Evolutionary conservation across 148 eudicot genomes (phyloP).

Genomic region (Rhododendron simsii): DNA sequence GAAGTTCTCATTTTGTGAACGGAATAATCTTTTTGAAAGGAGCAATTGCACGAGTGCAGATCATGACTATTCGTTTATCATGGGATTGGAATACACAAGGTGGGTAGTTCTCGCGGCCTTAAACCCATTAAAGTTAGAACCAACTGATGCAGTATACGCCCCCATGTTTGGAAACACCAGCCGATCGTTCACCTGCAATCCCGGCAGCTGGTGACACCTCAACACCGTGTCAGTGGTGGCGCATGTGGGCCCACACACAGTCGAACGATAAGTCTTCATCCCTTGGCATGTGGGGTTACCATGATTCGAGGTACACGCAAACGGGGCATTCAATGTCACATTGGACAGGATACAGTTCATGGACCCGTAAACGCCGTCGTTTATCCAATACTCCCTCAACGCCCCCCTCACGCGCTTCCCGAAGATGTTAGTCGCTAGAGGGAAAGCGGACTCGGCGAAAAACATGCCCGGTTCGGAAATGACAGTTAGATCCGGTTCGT

Average conservation of each 20-base stretch:
- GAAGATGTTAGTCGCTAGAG: slow-evolving; percentile 7
- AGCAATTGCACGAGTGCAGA: too few species aligned
- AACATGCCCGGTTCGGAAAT: slow-evolving; percentile 27
- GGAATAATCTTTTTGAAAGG: too few species aligned
- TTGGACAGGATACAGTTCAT: slow-evolving; percentile 1
- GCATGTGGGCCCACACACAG: slow-evolving; percentile 16
- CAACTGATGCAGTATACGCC: background rate
- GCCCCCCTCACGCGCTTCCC: slow-evolving; percentile 25
- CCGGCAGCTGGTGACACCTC: background rate
- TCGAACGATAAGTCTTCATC: background rate
- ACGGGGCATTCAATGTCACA: background rate
- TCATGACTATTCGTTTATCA: too few species aligned
- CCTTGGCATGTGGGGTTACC: background rate
- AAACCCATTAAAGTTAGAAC: background rate
- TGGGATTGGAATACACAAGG: background rate
- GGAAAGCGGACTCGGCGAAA: slow-evolving; percentile 14
- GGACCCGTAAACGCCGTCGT: slow-evolving; percentile 18
- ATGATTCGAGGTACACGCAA: slow-evolving; percentile 7
- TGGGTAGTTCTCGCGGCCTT: background rate
- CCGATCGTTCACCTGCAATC: background rate
- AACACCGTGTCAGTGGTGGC: slow-evolving; percentile 3
- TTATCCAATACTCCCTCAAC: slow-evolving; percentile 21
- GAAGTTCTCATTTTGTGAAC: too few species aligned
- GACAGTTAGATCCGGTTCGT: background rate
- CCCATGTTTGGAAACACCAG: slow-evolving; percentile 2